A percentile compares a stretch with the other conserved stretches of the same genome.
Evolutionary conservation across 495 filamentous ascomycete species (phyloP).

Genomic region (Tuber magnatum): DNA sequence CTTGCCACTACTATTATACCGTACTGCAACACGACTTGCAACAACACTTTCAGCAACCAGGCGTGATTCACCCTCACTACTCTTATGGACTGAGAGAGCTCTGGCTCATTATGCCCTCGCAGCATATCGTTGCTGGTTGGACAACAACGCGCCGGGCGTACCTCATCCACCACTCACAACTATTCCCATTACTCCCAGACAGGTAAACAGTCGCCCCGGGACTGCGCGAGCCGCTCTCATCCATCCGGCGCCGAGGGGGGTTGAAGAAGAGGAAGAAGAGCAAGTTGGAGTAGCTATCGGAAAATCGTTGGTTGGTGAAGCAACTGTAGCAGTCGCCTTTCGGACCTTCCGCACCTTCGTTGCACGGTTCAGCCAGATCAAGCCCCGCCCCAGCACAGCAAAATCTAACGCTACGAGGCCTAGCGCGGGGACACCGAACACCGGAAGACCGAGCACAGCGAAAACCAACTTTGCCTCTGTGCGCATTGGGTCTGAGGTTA

Average conservation of each 20-base stretch:
- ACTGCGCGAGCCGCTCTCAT: neutral
- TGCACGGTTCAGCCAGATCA: conserved; percentile 12
- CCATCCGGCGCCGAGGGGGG: neutral
- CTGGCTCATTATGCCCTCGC: conserved; percentile 36
- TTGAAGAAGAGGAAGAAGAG: conserved; percentile 16
- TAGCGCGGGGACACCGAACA: conserved; percentile 52
- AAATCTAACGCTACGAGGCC: conserved; percentile 8
- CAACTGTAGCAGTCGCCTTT: conserved; percentile 33
- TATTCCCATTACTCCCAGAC: conserved; percentile 36
- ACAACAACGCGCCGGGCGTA: conserved; percentile 44
- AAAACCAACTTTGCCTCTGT: conserved; percentile 7
- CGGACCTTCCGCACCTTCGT: conserved; percentile 34
- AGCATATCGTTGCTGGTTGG: conserved; percentile 38
- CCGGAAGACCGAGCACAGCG: conserved; percentile 44
- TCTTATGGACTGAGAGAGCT: conserved; percentile 37
- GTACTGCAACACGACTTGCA: conserved; percentile 30
- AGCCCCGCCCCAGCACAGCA: conserved; percentile 12
- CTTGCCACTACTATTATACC: conserved; percentile 33
- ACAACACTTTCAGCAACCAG: conserved; percentile 15
- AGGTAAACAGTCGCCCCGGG: neutral
- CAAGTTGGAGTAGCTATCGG: conserved; percentile 29
- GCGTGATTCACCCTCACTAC: conserved; percentile 14
- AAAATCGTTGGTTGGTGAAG: conserved; percentile 31
- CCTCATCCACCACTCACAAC: conserved; percentile 43
- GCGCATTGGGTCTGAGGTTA: conserved; percentile 40